Evolutionary conservation across 2,329 filamentous ascomycete species (phyloP).

Genomic region (Bipolaris bicolor): DNA sequence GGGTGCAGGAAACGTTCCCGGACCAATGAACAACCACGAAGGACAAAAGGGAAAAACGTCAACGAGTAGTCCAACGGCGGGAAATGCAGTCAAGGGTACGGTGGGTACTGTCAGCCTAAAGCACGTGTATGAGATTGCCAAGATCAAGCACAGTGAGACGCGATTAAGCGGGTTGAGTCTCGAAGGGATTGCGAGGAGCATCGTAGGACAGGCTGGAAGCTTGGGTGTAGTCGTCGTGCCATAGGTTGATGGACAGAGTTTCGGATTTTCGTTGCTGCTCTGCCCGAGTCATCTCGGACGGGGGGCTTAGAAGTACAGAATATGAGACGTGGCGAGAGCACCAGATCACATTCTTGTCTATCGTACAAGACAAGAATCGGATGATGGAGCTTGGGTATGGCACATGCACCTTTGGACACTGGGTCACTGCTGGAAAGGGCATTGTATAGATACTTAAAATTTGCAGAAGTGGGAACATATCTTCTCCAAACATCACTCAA

Average conservation of each 20-base stretch:
- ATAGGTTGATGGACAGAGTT: conserved; percentile 22
- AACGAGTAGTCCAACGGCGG: conserved; percentile 40
- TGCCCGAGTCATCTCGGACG: neutral
- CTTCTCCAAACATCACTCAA: neutral
- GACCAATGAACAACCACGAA: conserved; percentile 51
- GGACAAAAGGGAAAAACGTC: conserved; percentile 47
- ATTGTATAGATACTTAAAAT: neutral
- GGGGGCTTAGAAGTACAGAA: neutral
- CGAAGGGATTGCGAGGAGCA: conserved; percentile 80
- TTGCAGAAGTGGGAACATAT: neutral
- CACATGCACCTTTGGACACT: neutral
- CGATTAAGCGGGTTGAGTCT: conserved; percentile 72
- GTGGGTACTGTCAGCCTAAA: conserved; percentile 91
- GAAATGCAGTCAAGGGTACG: conserved; percentile 73
- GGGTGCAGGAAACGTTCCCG: conserved; percentile 67
- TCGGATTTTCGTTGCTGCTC: neutral
- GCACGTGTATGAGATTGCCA: conserved; percentile 96
- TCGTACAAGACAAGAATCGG: neutral
- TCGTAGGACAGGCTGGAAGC: conserved; percentile 61
- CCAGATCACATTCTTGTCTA: neutral
- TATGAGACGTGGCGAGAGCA: neutral
- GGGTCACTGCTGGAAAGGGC: neutral
- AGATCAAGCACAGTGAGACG: conserved; percentile 75
- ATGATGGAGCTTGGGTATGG: neutral
- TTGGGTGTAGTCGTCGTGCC: conserved; percentile 58